Evolutionary conservation across 257 asterid genomes (phyloP).

Genomic region (Linderniella brevidens): DNA sequence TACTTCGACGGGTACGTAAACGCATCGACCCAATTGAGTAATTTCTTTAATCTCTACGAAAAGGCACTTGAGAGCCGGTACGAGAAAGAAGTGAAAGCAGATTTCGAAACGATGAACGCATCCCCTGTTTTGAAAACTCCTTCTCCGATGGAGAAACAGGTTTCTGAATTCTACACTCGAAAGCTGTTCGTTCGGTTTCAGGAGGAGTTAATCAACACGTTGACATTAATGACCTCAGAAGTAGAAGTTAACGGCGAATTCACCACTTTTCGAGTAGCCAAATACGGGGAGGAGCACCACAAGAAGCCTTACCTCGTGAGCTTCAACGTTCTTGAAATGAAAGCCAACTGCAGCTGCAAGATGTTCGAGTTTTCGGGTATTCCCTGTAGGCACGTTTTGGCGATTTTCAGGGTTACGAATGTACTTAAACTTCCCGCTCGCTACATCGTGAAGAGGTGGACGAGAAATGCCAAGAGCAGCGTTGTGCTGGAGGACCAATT

Average conservation of each 20-base stretch:
- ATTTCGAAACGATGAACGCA: slow-evolving; percentile 69
- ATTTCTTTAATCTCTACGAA: slow-evolving; percentile 79
- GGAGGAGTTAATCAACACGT: slow-evolving; percentile 84
- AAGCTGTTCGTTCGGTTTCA: slow-evolving; percentile 76
- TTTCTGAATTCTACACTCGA: slow-evolving; percentile 75
- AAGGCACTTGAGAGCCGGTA: slow-evolving; percentile 94
- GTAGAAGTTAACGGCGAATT: slow-evolving; percentile 70
- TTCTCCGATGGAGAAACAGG: slow-evolving; percentile 99
- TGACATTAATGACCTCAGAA: slow-evolving; percentile 75
- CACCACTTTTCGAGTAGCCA: slow-evolving; percentile 59
- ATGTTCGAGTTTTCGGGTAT: slow-evolving; percentile 96
- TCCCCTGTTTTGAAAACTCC: slow-evolving; percentile 67
- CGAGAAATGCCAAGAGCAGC: slow-evolving; percentile 77
- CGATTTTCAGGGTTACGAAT: slow-evolving; percentile 82
- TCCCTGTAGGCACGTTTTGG: slow-evolving; percentile 83
- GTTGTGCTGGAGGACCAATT: slow-evolving; percentile 51
- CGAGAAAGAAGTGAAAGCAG: slow-evolving; percentile 96
- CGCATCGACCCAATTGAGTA: slow-evolving; percentile 80
- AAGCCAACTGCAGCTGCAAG: slow-evolving; percentile 75
- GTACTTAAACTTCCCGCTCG: slow-evolving; percentile 87
- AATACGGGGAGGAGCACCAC: slow-evolving; percentile 80
- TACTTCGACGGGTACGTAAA: slow-evolving; percentile 90
- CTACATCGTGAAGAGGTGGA: slow-evolving; percentile 79
- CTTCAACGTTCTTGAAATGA: slow-evolving; percentile 89
- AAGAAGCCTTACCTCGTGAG: slow-evolving; percentile 54